Evolutionary conservation across 139 green algal species (phyloP).

Genomic region (Micractinium conductrix): DNA sequence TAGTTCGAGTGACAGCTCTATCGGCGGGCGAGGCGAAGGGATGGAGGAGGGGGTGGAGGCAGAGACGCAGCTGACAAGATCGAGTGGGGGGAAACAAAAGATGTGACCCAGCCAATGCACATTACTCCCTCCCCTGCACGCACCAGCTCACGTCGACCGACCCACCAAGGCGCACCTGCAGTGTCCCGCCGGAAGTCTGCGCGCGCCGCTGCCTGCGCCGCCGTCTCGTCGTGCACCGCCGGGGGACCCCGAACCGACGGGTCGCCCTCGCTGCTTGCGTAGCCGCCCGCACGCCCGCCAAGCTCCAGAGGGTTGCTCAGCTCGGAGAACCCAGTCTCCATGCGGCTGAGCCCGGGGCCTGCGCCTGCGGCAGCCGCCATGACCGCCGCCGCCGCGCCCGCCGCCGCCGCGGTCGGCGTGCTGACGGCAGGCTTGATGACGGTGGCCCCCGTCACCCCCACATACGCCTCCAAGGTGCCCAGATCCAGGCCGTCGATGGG

Average conservation of each 20-base stretch:
- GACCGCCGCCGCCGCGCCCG: background rate
- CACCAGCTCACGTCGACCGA: background rate
- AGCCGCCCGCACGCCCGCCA: background rate
- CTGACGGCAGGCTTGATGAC: constrained; percentile 26
- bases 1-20: too few relatives aligned
- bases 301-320: constrained; percentile 24
- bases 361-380: background rate
- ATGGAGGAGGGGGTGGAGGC: too few relatives aligned
- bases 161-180: background rate
- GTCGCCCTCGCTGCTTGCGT: constrained; percentile 10
- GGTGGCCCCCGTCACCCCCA: constrained; percentile 40
- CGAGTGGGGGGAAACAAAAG: background rate
- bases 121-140: too few relatives aligned
- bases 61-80: too few relatives aligned
- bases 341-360: background rate
- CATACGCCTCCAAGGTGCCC: constrained; percentile 37
- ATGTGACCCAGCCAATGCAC: too few relatives aligned
- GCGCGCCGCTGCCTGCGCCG: constrained; percentile 34
- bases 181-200: constrained; percentile 46
- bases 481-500: constrained; percentile 41
- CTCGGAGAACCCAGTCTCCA: constrained; percentile 18
- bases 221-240: constrained; percentile 26
- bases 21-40: too few relatives aligned
- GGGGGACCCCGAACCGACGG: background rate
- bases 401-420: constrained; percentile 6